phyloP scores from a whole-genome alignment of 139 green algal genomes.

The Eudorina sp. region DNA sequence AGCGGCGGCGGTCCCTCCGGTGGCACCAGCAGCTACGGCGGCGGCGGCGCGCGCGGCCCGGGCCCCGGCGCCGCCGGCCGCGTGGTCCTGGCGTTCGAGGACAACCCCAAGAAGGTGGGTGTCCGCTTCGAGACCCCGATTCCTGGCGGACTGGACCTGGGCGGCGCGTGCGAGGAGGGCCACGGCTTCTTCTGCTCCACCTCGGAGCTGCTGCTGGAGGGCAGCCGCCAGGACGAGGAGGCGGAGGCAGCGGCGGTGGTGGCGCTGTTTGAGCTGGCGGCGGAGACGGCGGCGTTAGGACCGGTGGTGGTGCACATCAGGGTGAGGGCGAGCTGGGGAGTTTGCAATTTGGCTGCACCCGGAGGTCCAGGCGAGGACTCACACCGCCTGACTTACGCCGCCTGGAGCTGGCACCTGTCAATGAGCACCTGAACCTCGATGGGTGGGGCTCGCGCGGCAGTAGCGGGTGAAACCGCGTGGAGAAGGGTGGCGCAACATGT shows the following conservation, averaged over 20 bases:
- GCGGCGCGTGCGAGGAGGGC: constrained; percentile 61
- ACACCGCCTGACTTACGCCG: too few relatives aligned
- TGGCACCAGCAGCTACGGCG: background rate
- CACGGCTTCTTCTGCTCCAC: constrained; percentile 58
- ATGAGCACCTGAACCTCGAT: too few relatives aligned
- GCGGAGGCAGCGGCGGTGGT: constrained; percentile 33
- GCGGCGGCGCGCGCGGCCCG: background rate
- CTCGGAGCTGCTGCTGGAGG: constrained; percentile 49
- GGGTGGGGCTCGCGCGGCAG: too few relatives aligned
- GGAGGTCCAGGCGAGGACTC: too few relatives aligned
- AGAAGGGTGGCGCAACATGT: too few relatives aligned
- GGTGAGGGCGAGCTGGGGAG: background rate
- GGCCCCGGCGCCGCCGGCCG: constrained; percentile 32
- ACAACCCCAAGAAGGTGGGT: constrained; percentile 56
- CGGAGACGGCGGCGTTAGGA: constrained; percentile 29
- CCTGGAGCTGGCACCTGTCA: too few relatives aligned
- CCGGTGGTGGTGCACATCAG: constrained; percentile 41
- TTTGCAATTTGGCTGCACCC: too few relatives aligned
- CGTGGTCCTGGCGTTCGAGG: constrained; percentile 61
- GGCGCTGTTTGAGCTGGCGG: constrained; percentile 49
- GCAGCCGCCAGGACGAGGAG: constrained; percentile 4
- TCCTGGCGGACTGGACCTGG: constrained; percentile 63
- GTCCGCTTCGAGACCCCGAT: constrained; percentile 60
- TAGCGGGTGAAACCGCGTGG: too few relatives aligned
- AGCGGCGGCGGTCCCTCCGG: background rate